Evolutionary conservation across 2,329 filamentous ascomycete species (phyloP).

Genomic region (Ophiostoma australiae): DNA sequence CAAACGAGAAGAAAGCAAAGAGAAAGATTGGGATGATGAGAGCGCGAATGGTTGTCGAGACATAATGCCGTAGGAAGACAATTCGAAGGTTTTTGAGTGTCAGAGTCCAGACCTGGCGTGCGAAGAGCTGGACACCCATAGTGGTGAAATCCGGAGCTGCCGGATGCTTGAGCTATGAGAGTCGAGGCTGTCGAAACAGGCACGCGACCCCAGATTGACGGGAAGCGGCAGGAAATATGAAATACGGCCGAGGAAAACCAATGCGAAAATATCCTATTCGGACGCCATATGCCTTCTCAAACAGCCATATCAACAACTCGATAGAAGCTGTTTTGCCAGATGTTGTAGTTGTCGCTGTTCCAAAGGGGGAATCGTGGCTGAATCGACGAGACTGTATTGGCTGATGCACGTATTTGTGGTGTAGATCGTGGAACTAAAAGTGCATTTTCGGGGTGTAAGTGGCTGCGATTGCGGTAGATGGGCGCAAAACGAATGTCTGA

Average conservation of each 20-base stretch:
- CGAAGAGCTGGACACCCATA: slow-evolving; percentile 24
- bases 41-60: slow-evolving; percentile 51
- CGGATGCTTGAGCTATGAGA: not conserved
- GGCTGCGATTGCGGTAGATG: not conserved
- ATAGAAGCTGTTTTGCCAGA: not conserved
- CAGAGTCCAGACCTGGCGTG: slow-evolving; percentile 55
- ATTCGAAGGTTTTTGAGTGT: slow-evolving; percentile 59
- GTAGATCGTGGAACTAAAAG: not conserved
- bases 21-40: slow-evolving; percentile 56
- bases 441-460: slow-evolving; percentile 6
- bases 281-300: not conserved
- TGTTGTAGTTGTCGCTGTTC: not conserved
- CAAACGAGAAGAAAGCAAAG: slow-evolving; percentile 60
- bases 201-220: not conserved
- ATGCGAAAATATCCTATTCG: not conserved
- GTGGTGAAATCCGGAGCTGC: not conserved
- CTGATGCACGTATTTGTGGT: not conserved
- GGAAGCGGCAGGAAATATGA: not conserved
- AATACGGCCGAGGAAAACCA: not conserved
- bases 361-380: not conserved
- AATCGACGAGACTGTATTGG: not conserved
- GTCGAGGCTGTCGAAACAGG: not conserved
- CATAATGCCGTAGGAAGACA: slow-evolving; percentile 49
- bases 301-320: not conserved
- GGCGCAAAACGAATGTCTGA: not conserved